Evolutionary conservation across 352 stramenopile genomes (phyloP), one percentile per base, ranked within the genome.

Genomic region (Pythium dissotocum): DNA sequence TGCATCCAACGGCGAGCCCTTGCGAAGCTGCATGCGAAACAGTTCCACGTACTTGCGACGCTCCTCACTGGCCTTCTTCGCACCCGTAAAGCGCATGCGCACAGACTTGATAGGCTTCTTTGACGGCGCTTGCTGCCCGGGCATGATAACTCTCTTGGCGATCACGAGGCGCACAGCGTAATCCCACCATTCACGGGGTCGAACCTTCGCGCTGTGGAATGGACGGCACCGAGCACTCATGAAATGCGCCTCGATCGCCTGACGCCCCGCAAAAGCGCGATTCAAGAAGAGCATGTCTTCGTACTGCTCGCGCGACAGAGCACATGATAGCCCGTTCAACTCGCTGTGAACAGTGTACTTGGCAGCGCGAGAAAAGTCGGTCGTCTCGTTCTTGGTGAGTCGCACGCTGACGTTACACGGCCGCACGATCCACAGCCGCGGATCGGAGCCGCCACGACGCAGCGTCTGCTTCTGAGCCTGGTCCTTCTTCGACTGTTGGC

Each of bases 331-430:
- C 13, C 71, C 71, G 8, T 75, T 72, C 10, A 92, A 48, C 58
- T 82, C 77, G 4, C 84, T 77, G 35, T 86, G 76, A 13, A 93
- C 69, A 3, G 80, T 83, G 63, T 85, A 91, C 69, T 93, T 94
- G 42, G 86, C 82, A 6, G 76, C 80, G 8, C 73, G 65, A 24
- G 78, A 80, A 61, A 90, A 94, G 53, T 92, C 77, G 5, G 75
- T 62, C 36, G 79, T 92, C 64, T 95, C 87, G 61, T 93, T 95
- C 73, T 93, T 93, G 32, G 84, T 93, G 18, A 93, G 57, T 12
- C 88, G 82, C 32, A 91, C 83, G 2, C 44, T 74, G 4, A 93
- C 28, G 1, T 78, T 82, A 42, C 75, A 87, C 8, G 84, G 84
- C 13, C 63, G 71, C 30, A 92, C 49, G 33, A 90, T 61, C 84